Percentiles rank a stretch among this genome's conserved stretches.
Conservation (phyloP, 768 basidiomycete genomes). For the Omphalotus guepiniiformis region DNA sequence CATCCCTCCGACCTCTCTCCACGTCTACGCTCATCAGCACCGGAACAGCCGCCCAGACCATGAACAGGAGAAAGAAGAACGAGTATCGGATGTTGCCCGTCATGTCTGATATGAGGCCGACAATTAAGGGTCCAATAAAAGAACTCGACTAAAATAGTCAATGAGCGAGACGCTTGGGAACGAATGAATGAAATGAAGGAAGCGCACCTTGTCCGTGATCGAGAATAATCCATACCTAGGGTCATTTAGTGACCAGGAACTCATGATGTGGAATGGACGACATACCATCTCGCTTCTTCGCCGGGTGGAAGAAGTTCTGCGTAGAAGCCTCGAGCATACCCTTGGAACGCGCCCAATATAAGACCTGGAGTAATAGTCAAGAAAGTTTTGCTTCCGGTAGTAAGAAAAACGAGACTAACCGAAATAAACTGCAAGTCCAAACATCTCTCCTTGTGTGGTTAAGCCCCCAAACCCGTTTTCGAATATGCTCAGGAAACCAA, state of each 20-base stretch:
- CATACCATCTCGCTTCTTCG: conserved; percentile 86
- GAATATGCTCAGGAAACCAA: conserved; percentile 66
- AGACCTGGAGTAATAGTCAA: conserved; percentile 35
- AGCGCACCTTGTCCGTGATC: conserved; percentile 80
- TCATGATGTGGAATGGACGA: conserved; percentile 3
- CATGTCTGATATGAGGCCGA: conserved; percentile 81
- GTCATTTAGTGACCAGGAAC: neutral
- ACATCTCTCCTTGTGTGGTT: conserved; percentile 83
- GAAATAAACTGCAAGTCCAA: conserved; percentile 75
- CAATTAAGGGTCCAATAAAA: conserved; percentile 87
- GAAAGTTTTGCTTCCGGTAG: neutral
- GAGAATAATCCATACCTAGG: conserved; percentile 71
- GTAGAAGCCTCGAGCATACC: conserved; percentile 84
- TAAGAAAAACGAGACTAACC: conserved; percentile 37
- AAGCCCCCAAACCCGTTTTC: conserved; percentile 63
- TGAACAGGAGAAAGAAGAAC: conserved; percentile 81
- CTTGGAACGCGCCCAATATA: conserved; percentile 88
- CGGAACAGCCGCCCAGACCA: conserved; percentile 81
- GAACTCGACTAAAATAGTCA: conserved; percentile 44
- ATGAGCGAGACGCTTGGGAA: neutral
- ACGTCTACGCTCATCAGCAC: conserved; percentile 69
- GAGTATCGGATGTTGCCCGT: conserved; percentile 92
- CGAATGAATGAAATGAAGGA: neutral
- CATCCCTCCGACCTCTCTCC: conserved; percentile 54
- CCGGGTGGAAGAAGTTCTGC: conserved; percentile 82